A percentile compares a stretch with the other conserved stretches of the same genome.
Conservation (phyloP, 1,284 basidiomycete species). For the Microbotryum scabiosae region DNA sequence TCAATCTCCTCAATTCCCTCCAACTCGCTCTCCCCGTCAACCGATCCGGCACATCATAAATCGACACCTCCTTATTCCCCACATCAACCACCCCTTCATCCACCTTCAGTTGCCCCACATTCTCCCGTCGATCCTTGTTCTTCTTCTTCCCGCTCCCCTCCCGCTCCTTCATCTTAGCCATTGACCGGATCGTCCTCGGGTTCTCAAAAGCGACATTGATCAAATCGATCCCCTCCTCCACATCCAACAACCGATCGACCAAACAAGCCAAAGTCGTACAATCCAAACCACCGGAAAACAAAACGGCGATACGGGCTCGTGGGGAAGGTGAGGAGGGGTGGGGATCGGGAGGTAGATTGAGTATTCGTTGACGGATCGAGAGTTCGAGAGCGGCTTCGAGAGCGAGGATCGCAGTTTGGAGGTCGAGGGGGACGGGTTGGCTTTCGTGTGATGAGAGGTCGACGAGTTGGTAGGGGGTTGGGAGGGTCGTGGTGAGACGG, state of each 20-base stretch:
- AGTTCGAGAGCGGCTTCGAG: constrained; percentile 42
- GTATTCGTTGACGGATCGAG: constrained; percentile 34
- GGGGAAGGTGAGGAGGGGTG: constrained; percentile 10
- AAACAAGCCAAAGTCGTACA: constrained; percentile 75
- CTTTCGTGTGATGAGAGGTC: constrained; percentile 23
- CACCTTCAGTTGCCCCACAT: neutral
- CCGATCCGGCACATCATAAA: constrained; percentile 71
- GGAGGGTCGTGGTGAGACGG: constrained; percentile 13
- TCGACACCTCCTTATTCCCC: constrained; percentile 14
- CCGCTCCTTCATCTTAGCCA: constrained; percentile 29
- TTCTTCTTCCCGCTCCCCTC: constrained; percentile 11
- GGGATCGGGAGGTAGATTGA: neutral
- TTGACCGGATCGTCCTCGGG: constrained; percentile 50
- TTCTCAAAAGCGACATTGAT: constrained; percentile 96
- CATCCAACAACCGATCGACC: constrained; percentile 66
- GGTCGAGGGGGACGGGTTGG: constrained; percentile 37
- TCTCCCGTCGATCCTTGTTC: constrained; percentile 20
- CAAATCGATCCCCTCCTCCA: constrained; percentile 76
- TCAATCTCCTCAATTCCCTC: constrained; percentile 61
- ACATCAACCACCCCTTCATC: neutral
- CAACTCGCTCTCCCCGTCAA: constrained; percentile 67
- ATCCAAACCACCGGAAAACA: constrained; percentile 96
- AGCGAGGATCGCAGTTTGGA: constrained; percentile 41
- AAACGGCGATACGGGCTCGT: constrained; percentile 61
- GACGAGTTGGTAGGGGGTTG: constrained; percentile 5